Evolutionary conservation across 106 monocot genomes (phyloP), one percentile per base, ranked within the genome.

Genomic region (Platanthera guangdongensis): DNA sequence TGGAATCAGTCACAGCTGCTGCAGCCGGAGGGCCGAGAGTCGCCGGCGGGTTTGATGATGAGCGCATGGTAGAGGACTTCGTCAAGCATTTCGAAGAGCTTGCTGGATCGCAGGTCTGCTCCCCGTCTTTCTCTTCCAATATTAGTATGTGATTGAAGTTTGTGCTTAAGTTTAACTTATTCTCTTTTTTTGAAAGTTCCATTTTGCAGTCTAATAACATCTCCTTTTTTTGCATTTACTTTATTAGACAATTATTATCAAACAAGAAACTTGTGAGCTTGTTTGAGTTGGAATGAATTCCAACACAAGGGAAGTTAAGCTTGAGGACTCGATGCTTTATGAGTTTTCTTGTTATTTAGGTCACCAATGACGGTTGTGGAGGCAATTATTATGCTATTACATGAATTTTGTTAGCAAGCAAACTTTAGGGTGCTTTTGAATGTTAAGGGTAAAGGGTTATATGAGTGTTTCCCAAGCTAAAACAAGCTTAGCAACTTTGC

Each of bases 31-130:
- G 52, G 16, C 25, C 64, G 25, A 80, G 63, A 46, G 80, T 54
- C n/a, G 13, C 67, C 6, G 49, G 60, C 4, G 63, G 79, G 57
- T 55, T 80, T 74, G 75, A 80, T 47, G 63, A 75, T 25, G 75
- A 80, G 48, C 69, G 80, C 52, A 80, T 74, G 71, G 72, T 74
- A 5, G 80, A 80, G 32, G 80, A 80, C 67, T 70, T 80, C 28
- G 75, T 80, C 6, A 80, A 80, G 55, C 80, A 80, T 22, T 80
- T 80, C 53, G 75, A 80, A 25, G 68, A 75, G 32, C 73, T 80
- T 32, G 80, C 80, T 21, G 80, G 80, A 51, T 80, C 80, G 54
- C 80, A 80, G 80, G 80, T 75, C 48, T 74, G 3, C 11, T 3
- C 21, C 45, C 30, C 0, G 8, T 52, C 52, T 68, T n/a, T 4